Percentiles rank a stretch among this genome's conserved stretches.
Conservation (phyloP, 75 land plant species). For the Pinus tabuliformis region DNA sequence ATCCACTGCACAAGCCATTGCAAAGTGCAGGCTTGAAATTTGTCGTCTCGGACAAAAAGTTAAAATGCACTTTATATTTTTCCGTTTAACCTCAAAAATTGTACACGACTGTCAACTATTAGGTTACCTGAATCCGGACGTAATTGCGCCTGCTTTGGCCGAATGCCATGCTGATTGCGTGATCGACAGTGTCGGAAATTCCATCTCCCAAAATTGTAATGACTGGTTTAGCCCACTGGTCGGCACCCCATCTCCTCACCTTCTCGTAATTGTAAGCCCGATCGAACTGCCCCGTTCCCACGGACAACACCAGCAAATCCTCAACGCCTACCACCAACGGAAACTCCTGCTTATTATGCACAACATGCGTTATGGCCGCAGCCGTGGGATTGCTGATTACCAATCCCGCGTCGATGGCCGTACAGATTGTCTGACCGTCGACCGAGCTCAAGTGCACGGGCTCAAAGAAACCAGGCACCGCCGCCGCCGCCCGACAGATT, state of each 20-base stretch:
- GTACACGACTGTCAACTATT: not conserved
- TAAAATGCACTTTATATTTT: not conserved
- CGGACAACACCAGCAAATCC: conserved; percentile 84
- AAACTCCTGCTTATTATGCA: conserved; percentile 80
- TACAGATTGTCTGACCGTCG: conserved; percentile 47
- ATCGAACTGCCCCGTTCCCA: conserved; percentile 78
- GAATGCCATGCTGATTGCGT: conserved; percentile 3
- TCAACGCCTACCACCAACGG: conserved; percentile 79
- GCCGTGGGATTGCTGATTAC: conserved; percentile 84
- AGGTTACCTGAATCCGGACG: conserved; percentile 7
- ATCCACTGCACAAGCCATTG: not conserved
- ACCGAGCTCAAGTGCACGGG: conserved; percentile 47
- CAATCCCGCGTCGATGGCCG: conserved; percentile 59
- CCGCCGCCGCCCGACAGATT: conserved; percentile 70
- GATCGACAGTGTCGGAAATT: conserved; percentile 67
- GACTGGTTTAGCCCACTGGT: conserved; percentile 69
- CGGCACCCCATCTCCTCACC: conserved; percentile 56
- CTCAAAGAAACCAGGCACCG: conserved; percentile 22
- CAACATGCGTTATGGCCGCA: conserved; percentile 82
- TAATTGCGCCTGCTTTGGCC: not conserved
- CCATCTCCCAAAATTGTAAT: conserved; percentile 75
- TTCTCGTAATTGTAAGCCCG: conserved; percentile 8
- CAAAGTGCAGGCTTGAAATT: not conserved
- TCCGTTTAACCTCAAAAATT: not conserved
- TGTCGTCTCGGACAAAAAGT: not conserved